A percentile compares a stretch with the other conserved stretches of the same genome.
Conservation (phyloP, 2,329 filamentous ascomycete species). For the Diaporthe citriasiana region DNA sequence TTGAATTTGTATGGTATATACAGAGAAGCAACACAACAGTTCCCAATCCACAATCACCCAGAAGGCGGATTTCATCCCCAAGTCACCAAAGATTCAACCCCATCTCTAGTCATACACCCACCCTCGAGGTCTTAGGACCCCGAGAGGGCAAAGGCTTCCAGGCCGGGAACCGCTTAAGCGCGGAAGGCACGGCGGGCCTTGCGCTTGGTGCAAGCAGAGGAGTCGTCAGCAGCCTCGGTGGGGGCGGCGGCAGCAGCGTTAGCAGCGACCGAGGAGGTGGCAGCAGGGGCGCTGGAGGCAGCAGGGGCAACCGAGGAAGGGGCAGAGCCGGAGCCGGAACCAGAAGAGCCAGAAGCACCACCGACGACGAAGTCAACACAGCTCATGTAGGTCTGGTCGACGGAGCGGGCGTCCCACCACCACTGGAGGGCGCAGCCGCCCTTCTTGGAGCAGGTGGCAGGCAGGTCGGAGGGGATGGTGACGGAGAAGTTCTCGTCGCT, state of each 20-base stretch:
- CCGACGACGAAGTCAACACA: slow-evolving; percentile 64
- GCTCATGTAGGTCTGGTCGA: slow-evolving; percentile 67
- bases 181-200: slow-evolving; percentile 30
- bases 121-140: no score
- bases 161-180: background rate
- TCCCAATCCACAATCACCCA: slow-evolving; percentile 23
- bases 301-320: background rate
- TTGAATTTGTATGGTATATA: slow-evolving; percentile 32
- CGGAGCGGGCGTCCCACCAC: slow-evolving; percentile 63
- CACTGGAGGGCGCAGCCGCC: slow-evolving; percentile 67
- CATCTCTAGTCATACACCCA: background rate
- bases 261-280: slow-evolving; percentile 15
- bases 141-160: background rate
- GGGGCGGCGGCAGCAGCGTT: slow-evolving; percentile 20
- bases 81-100: background rate
- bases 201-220: slow-evolving; percentile 19
- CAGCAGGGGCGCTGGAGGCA: background rate
- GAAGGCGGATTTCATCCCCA: background rate
- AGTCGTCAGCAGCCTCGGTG: slow-evolving; percentile 25
- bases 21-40: slow-evolving; percentile 34
- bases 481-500: slow-evolving; percentile 65
- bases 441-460: slow-evolving; percentile 57
- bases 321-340: slow-evolving; percentile 10
- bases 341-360: slow-evolving; percentile 25
- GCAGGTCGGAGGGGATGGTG: slow-evolving; percentile 65